phyloP scores from a whole-genome alignment of 495 filamentous ascomycete species.

The Peziza echinospora region DNA sequence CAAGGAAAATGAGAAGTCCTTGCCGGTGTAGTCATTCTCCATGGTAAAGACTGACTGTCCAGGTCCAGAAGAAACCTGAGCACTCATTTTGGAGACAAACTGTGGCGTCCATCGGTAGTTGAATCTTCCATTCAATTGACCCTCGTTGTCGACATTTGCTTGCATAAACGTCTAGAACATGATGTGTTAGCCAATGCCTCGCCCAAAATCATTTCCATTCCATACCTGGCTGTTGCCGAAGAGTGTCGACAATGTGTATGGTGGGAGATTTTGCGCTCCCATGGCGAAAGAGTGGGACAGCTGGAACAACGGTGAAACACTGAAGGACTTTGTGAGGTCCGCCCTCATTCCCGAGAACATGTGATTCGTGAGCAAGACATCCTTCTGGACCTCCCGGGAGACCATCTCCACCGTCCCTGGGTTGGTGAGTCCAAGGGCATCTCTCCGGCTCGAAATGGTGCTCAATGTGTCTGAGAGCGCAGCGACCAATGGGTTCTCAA shows the following conservation, averaged over 20 bases:
- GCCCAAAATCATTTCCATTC: not conserved
- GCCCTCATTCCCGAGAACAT: slow-evolving; percentile 90
- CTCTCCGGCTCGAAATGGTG: slow-evolving; percentile 34
- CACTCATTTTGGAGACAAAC: slow-evolving; percentile 62
- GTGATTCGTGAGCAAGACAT: slow-evolving; percentile 82
- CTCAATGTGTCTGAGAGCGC: not conserved
- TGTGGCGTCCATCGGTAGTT: slow-evolving; percentile 69
- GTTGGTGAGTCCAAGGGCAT: slow-evolving; percentile 68
- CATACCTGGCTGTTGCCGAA: slow-evolving; percentile 77
- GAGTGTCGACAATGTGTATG: slow-evolving; percentile 83
- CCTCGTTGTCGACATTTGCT: slow-evolving; percentile 81
- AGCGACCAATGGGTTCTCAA: not conserved
- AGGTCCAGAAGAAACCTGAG: slow-evolving; percentile 44
- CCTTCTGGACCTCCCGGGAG: slow-evolving; percentile 75
- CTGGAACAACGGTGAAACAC: slow-evolving; percentile 82
- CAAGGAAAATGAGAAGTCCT: slow-evolving; percentile 74
- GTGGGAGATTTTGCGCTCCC: slow-evolving; percentile 65
- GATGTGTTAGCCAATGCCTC: slow-evolving; percentile 2
- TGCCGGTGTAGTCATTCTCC: slow-evolving; percentile 82
- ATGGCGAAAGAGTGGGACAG: slow-evolving; percentile 90
- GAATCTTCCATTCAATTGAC: slow-evolving; percentile 55
- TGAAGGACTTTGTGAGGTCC: slow-evolving; percentile 87
- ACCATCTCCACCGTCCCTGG: slow-evolving; percentile 85
- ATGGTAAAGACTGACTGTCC: slow-evolving; percentile 63
- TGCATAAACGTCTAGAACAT: slow-evolving; percentile 63